These are phyloP conservation scores for Boletellus emodensis DNA, from an alignment of 768 basidiomycete genomes.

Conservation along the genomic window DNA sequence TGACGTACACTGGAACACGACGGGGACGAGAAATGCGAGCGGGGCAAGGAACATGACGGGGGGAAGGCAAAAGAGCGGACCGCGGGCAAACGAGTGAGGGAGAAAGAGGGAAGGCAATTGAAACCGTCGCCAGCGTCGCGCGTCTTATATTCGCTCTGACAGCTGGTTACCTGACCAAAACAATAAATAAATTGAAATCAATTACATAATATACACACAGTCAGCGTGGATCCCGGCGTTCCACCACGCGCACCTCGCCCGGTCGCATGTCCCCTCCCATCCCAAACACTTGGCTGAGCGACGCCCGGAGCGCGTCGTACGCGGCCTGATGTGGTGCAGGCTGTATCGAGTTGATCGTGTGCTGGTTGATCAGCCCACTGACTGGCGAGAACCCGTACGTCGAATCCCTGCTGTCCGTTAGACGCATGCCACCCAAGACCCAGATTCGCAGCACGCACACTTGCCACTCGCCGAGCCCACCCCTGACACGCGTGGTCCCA, in stretches of 20 bases:
- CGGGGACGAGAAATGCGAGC: conserved; percentile 37
- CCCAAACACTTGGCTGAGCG: conserved; percentile 26
- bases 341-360: conserved; percentile 70
- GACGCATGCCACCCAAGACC: neutral
- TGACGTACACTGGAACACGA: conserved; percentile 43
- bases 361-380: conserved; percentile 59
- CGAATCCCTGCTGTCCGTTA: conserved; percentile 45
- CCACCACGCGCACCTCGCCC: conserved; percentile 1
- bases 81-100: conserved; percentile 13
- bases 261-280: conserved; percentile 1
- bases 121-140: neutral
- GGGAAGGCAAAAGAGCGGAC: conserved; percentile 13
- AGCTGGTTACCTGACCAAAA: conserved; percentile 3
- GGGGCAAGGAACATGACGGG: conserved; percentile 39
- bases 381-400: conserved; percentile 71
- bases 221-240: neutral
- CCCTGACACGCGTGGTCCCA: conserved; percentile 62
- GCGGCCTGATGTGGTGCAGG: conserved; percentile 72
- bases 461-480: conserved; percentile 63
- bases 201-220: conserved; percentile 16
- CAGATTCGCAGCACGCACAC: conserved; percentile 43
- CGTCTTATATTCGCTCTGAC: neutral
- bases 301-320: conserved; percentile 53
- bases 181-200: neutral
- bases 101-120: conserved; percentile 18